Percentiles rank a stretch among this genome's conserved stretches.
Evolutionary conservation across 2,329 filamentous ascomycete species (phyloP).

Genomic region (Ophioceras dolichostomum): DNA sequence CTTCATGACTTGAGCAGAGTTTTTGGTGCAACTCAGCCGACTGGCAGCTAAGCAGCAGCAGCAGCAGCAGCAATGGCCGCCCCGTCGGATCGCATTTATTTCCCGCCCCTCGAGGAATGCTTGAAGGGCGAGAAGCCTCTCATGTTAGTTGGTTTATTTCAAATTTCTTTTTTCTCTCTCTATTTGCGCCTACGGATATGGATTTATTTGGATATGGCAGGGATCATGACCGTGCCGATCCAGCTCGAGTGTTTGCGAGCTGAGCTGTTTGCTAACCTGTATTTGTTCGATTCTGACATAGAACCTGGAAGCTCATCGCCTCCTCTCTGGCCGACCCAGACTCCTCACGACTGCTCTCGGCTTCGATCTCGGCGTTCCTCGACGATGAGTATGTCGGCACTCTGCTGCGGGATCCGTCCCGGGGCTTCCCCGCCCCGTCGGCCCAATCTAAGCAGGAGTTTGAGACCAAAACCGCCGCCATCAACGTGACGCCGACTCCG

Average conservation of each 20-base stretch:
- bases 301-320: slow-evolving; percentile 50
- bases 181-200: too few relatives aligned
- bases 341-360: slow-evolving; percentile 39
- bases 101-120: slow-evolving; percentile 76
- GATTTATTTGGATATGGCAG: too few relatives aligned
- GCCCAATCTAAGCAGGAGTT: slow-evolving; percentile 57
- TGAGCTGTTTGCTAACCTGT: too few relatives aligned
- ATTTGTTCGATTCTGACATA: too few relatives aligned
- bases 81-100: slow-evolving; percentile 58
- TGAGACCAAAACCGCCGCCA: slow-evolving; percentile 75
- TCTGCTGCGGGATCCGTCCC: slow-evolving; percentile 56
- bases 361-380: slow-evolving; percentile 55
- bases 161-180: too few relatives aligned
- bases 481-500: slow-evolving; percentile 62
- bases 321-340: slow-evolving; percentile 42
- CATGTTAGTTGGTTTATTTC: too few relatives aligned
- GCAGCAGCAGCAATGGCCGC: slow-evolving; percentile 50
- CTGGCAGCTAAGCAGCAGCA: too few relatives aligned
- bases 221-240: too few relatives aligned
- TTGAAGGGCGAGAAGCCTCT: slow-evolving; percentile 69
- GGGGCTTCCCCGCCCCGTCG: slow-evolving; percentile 52
- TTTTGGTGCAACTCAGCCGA: too few relatives aligned
- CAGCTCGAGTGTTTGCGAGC: too few relatives aligned
- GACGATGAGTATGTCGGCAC: slow-evolving; percentile 54
- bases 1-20: too few relatives aligned